Evolutionary conservation across 2,329 filamentous ascomycete genomes (phyloP), one percentile per base, ranked within the genome.

Genomic region (Clarireedia sp.): DNA sequence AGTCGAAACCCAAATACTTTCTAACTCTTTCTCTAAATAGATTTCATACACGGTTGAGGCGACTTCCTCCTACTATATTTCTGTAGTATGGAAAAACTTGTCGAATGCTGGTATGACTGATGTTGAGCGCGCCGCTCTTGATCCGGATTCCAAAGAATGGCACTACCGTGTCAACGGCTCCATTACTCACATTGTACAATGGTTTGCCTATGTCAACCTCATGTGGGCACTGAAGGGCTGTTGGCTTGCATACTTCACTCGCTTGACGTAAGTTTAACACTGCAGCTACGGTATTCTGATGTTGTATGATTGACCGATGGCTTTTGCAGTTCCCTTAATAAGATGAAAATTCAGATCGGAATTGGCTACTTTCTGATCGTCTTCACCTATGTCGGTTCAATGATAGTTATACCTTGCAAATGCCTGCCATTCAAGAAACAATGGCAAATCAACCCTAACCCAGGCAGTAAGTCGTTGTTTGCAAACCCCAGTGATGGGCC

Each of bases 371-470:
- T 40, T 14, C 33, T 48, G 3, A 38, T 48, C 23, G 43, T 26
- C 6, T 5, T 53, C 3, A 53, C 51, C 2, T 53, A 48, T 37
- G 12, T 53, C 37, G 46, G 21, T 37, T 43, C 51, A 26, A 40
- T 53, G 17, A 21, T 53, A 23, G 51, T 38, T 26, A 36, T 53
- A 21, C 17, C 46, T 19, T 53, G 43, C 21, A 48, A 48, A 48
- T 53, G 51, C n/a, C 10, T 53, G 19, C 51, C 51, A 10, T 26
- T 53, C 16, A 53, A 37, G 19, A 53, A 48, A 26, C 51, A 53
- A 48, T 53, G 51, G 51, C 51, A 53, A 48, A 53, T 53, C 12
- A 38, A 53, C n/a, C 51, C 51, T 19, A 43, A 53, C 19, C 51
- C 51, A 38, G 43, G 51, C 40, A 40, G 51, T 53, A 14, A 48